Base-by-base conservation (phyloP, 148 eudicot species). In the Simmondsia chinensis region DNA sequence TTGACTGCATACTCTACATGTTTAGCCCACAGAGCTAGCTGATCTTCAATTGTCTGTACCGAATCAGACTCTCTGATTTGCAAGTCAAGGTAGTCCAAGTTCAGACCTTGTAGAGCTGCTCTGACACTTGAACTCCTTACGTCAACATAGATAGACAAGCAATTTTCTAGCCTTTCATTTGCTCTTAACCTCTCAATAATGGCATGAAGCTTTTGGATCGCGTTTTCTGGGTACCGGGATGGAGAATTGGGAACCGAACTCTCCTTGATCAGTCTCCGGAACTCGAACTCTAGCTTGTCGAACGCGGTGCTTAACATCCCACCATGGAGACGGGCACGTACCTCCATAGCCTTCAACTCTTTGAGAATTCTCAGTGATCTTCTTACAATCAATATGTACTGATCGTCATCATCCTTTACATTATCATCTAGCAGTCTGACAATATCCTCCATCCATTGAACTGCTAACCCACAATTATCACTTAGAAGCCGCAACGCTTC, bases 401-500 rank as follows among this genome's bases (percentile, higher is more conserved):
- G 30, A 35, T 61, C n/a, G n/a, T n/a, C 66, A 39, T 73, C 69
- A 26, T 39, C 69, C 7, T 19, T 46, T 7, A 24, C 50, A 38
- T 61, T 61, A 20, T 72, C 68, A 45, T 69, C 62, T 2, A 84
- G 29, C 13, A 71, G 52, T n/a, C 34, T 51, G 13, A 62, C 56
- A n/a, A 60, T 60, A 27, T 89, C 93, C 39, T 74, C 80, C 43
- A 84, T 69, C 95, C 95, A 89, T 31, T 42, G 39, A 22, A 72
- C 69, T 26, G 75, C 78, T 47, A 89, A 40, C 65, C 48, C 47
- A 42, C 80, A 78, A 28, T 76, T 84, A 20, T 53, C 62, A 11
- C 73, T 59, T 13, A 84, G 79, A 56, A 89, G 64, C 60, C 39
- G 41, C 16, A 84, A 63, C 4, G 85, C 93, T 44, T 76, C 93